These are phyloP conservation scores for Monilinia vaccinii-corymbosi DNA, from an alignment of 2,329 filamentous ascomycete species.

Conservation along the genomic window DNA sequence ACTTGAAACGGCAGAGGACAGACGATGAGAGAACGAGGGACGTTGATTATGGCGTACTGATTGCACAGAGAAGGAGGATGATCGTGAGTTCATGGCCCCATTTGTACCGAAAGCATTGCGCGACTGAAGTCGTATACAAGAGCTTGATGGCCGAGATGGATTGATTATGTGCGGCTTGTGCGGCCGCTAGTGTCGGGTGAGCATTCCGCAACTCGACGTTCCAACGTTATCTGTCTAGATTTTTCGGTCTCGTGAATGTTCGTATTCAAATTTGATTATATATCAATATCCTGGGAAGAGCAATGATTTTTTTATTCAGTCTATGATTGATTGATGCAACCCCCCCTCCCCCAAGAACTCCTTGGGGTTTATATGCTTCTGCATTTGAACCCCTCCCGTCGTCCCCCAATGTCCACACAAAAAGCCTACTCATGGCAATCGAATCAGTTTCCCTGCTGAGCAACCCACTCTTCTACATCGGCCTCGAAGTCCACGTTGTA, in stretches of 20 bases:
- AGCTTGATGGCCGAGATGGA: background rate
- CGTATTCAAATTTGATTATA: no score
- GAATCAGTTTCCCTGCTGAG: background rate
- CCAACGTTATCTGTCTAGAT: no score
- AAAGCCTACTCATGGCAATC: background rate
- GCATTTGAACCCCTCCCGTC: background rate
- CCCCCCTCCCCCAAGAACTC: background rate
- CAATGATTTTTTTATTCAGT: no score
- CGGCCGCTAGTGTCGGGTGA: background rate
- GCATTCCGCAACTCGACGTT: no score
- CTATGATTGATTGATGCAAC: no score
- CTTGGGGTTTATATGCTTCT: background rate
- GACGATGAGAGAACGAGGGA: slow-evolving; percentile 34
- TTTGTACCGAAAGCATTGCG: slow-evolving; percentile 3
- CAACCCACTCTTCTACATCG: slow-evolving; percentile 11
- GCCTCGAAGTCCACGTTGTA: slow-evolving; percentile 13
- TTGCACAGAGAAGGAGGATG: slow-evolving; percentile 26
- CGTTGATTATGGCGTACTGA: slow-evolving; percentile 21
- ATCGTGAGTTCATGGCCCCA: slow-evolving; percentile 30
- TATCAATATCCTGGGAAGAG: no score
- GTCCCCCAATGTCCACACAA: background rate
- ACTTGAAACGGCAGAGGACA: slow-evolving; percentile 58
- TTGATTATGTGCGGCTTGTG: background rate
- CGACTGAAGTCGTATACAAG: background rate
- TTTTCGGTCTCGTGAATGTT: no score